Percentiles rank a stretch among this genome's conserved stretches.
Conservation (phyloP, 352 stramenopile genomes). For the Blastocystis sp. region DNA sequence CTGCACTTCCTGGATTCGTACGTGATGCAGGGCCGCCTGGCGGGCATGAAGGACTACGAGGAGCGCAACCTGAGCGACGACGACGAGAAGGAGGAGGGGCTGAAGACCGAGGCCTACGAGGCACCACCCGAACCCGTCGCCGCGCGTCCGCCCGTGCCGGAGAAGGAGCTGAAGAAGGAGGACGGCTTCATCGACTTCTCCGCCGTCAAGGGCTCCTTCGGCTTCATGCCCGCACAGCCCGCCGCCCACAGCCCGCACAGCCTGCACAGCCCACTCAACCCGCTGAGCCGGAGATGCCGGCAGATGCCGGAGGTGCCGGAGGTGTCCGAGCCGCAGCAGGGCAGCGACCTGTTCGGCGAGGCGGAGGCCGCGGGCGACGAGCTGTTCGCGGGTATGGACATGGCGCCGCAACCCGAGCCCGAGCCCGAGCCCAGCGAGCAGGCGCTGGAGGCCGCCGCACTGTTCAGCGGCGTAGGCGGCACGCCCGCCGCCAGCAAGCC, state of each 20-base stretch:
- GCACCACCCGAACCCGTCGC: conserved; percentile 19
- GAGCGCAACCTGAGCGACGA: conserved; percentile 49
- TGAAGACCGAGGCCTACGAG: conserved; percentile 67
- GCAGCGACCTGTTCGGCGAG: background rate
- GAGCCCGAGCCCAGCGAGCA: background rate
- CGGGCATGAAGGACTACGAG: conserved; percentile 61
- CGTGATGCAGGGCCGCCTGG: conserved; percentile 42
- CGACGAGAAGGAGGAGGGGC: conserved; percentile 41
- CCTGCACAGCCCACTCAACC: too few species aligned
- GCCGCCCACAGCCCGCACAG: too few species aligned
- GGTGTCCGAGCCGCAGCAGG: too few species aligned
- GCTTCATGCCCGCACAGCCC: background rate
- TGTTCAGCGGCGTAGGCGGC: conserved; percentile 23
- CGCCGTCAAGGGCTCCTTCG: conserved; percentile 39
- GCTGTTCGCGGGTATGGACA: conserved; percentile 49
- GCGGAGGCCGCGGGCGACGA: conserved; percentile 4
- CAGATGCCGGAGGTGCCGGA: background rate
- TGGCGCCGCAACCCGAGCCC: background rate
- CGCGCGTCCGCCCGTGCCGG: background rate
- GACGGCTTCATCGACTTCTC: conserved; percentile 55
- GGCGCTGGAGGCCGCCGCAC: conserved; percentile 14
- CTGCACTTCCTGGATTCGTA: conserved; percentile 66
- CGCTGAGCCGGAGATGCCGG: too few species aligned
- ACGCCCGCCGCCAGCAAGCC: background rate
- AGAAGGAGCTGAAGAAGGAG: conserved; percentile 6